Evolutionary conservation across 1,139 yeast genomes (phyloP), one percentile per base, ranked within the genome.

Genomic region (Trichomonascaceae sp.): DNA sequence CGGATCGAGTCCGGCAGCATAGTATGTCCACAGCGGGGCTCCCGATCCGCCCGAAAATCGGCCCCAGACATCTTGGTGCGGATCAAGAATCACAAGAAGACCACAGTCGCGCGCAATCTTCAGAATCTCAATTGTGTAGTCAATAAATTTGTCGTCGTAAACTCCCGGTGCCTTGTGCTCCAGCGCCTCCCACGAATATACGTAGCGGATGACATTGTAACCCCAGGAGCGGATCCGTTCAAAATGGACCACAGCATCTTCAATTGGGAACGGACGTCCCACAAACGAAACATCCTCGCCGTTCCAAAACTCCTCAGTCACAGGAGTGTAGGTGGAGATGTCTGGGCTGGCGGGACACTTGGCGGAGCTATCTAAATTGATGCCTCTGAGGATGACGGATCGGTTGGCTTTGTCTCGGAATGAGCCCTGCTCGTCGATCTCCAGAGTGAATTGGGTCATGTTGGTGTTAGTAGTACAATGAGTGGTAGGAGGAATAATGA

Each of bases 1-100:
- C 0, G 96, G 96, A 35, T 87, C 74, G 34, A 87, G 60, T 1
- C 96, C 96, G 3, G 92, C 93, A n/a, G 93, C 92, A 48, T 80
- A 77, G n/a, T 84, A 58, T 0, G 96, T 85, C 97, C 97, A 87
- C 56, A 82, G 48, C 0, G 97, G 96, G 4, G 96, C 94, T 14
- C 97, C 97, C 38, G 87, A 76, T 1, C 97, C 97, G n/a, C 97
- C 96, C 13, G 76, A 65, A 51, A 65, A 81, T 34, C 96, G 62
- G 4, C 93, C 78, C 97, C 97, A 87, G 13, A 79, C 92, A 52
- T 87, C 97, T 54, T 87, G 97, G 52, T 87, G 97, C 2, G 93
- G 80, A 48, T 87, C 96, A 40, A 87, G 52, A 45, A 80, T 74
- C 4, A 85, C 87, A 49, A 80, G 81, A 14, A 87, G 57, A 0